Base-by-base conservation (phyloP, 225 moss, liverwort and hornwort species). In the Polytrichum formosum region DNA sequence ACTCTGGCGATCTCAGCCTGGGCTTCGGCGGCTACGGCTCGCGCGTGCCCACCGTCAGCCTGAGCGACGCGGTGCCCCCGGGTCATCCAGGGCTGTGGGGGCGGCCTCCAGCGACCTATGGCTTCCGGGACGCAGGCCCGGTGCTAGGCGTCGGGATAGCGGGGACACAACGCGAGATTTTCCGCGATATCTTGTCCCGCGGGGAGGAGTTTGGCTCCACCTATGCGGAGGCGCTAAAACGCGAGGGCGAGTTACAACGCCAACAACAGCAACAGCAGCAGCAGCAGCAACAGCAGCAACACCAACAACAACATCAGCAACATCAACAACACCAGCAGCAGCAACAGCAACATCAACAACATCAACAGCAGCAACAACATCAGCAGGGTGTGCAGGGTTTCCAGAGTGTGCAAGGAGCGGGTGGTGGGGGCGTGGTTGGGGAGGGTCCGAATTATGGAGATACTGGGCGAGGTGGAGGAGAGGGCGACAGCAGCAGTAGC, bases 21-120 rank as follows among this genome's bases (percentile, higher is more conserved):
- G 87, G 87, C 35, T 87, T 84, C 37, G 87, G 84, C 18, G 87
- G 83, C 19, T 87, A 84, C 73, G 70, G 81, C 65, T 72, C 84
- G 56, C 84, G 81, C 30, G 83, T 69, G 68, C 78, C 87, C 63
- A 37, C 37, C 3, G 80, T 83, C 6, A 78, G 77, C 28, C 78
- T 83, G 71, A 81, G 80, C 79, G 84, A 84, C 75, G 79, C 81
- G 27, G 87, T 75, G 84, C 81, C 84, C 87, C 87, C 87, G 76
- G 87, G 81, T 65, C 84, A 84, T 81, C 73, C 77, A 70, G 81
- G 87, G 87, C 87, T 87, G 83, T 87, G 87, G 87, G 87, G 87
- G 84, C 87, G 87, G 84, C 87, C 87, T 73, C 64, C 54, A 66
- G 79, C 56, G 18, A 37, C 37, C 13, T 83, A 83, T 58, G 75